These are phyloP conservation scores for Colletotrichum liaoningense DNA, from an alignment of 2,329 filamentous ascomycete genomes.

Conservation along the genomic window DNA sequence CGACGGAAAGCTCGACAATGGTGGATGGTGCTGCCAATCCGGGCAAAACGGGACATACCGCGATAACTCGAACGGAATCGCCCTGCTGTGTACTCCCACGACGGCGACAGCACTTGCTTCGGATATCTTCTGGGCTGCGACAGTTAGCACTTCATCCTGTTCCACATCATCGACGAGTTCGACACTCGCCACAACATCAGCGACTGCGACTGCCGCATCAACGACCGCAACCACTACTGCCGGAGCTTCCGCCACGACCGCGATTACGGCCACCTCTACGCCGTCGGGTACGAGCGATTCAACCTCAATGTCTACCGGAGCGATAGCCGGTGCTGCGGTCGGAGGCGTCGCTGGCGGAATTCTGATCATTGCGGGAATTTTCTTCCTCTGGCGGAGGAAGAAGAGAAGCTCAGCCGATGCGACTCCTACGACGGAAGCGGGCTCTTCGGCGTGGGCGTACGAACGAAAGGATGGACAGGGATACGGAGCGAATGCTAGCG, in stretches of 20 bases:
- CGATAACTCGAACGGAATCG: neutral
- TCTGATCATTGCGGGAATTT: neutral
- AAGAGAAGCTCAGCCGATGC: neutral
- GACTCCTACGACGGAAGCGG: neutral
- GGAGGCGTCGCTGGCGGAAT: neutral
- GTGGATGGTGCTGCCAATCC: slow-evolving; percentile 15
- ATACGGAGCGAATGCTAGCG: neutral
- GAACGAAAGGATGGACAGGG: neutral
- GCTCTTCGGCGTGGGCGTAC: neutral
- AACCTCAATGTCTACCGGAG: neutral
- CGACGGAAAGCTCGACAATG: neutral
- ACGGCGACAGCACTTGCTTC: neutral
- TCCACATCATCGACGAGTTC: neutral
- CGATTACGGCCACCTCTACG: neutral
- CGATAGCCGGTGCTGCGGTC: slow-evolving; percentile 3
- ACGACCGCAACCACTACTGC: neutral
- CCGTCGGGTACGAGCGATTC: neutral
- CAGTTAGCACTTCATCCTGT: slow-evolving; percentile 8
- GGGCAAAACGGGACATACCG: slow-evolving; percentile 15
- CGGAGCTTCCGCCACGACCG: neutral
- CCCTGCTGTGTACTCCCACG: slow-evolving; percentile 6
- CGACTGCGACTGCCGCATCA: neutral
- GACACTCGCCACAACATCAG: neutral
- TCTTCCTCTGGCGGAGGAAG: slow-evolving; percentile 2
- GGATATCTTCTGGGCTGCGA: neutral